Conservation (phyloP, 139 green algal species). For the Chlorella sorokiniana region DNA sequence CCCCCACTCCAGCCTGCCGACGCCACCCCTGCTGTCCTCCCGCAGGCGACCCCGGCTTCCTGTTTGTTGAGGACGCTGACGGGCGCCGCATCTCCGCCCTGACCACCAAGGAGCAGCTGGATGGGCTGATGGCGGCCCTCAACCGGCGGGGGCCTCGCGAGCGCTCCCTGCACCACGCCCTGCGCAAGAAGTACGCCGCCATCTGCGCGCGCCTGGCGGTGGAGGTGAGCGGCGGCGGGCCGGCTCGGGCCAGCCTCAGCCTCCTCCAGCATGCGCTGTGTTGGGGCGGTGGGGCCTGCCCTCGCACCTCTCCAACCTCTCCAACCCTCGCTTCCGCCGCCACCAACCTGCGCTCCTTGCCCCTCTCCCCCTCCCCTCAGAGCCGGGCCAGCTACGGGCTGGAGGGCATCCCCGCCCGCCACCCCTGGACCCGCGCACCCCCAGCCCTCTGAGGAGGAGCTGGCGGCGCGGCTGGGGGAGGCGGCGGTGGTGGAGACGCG, state of each 20-base stretch:
- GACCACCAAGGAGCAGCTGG: slow-evolving; percentile 45
- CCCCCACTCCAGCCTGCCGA: too few relatives aligned
- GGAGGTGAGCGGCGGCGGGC: not conserved
- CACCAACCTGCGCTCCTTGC: not conserved
- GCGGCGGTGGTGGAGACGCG: slow-evolving; percentile 14
- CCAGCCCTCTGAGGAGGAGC: not conserved
- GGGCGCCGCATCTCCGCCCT: slow-evolving; percentile 35
- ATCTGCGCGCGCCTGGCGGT: slow-evolving; percentile 29
- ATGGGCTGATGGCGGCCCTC: slow-evolving; percentile 46
- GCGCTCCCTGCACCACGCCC: slow-evolving; percentile 42
- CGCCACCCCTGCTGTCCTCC: too few relatives aligned
- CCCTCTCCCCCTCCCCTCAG: not conserved
- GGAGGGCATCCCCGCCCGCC: slow-evolving; percentile 9
- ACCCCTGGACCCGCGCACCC: not conserved
- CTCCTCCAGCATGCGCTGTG: too few relatives aligned
- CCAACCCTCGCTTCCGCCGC: too few relatives aligned
- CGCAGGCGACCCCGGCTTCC: slow-evolving; percentile 40
- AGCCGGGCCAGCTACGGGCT: not conserved
- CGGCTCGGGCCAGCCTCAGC: not conserved
- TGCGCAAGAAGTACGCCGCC: slow-evolving; percentile 47
- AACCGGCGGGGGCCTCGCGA: slow-evolving; percentile 62
- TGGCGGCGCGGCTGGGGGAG: slow-evolving; percentile 9
- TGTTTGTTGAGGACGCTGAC: slow-evolving; percentile 48
- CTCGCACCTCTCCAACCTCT: not conserved
- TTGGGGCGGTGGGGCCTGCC: too few relatives aligned